Base-by-base conservation (phyloP, 495 filamentous ascomycete species). In the Neurospora sp. region DNA sequence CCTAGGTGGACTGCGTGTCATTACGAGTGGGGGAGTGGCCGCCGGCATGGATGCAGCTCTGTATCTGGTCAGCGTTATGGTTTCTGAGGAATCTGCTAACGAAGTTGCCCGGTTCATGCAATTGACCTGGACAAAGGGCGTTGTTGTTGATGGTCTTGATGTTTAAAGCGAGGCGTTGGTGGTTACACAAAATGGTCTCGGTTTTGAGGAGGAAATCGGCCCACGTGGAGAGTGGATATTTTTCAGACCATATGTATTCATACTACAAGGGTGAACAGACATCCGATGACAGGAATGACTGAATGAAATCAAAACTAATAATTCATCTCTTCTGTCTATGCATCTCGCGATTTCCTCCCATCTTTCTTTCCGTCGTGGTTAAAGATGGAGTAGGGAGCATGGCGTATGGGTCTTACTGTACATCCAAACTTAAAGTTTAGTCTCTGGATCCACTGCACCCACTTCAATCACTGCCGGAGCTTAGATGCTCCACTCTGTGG, bases 11-110 rank as follows among this genome's bases (percentile, higher is more conserved):
- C 86, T 94, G 78, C 86, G 90, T 74, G 87, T 96, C 61, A 88
- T 96, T 74, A 95, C 93, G 41, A 86, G 85, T 79, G 92, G 92
- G 71, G 93, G 93, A 69, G 84, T 93, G 70, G 90, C 89, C 74
- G 88, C 89, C 78, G 93, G 93, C 73, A 81, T 95, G 40, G 93
- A 96, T 84, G 93, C 92, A 22, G 83, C 88, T 72, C 82, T 94
- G 81, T 93, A 94, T 83, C 82, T 96, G 75, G 90, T 95, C 69
- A 90, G 88, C 81, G 89, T 89, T 70, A 82, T 94, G 79, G 89
- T 93, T 27, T 87, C 85, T 14, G 84, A 90, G 74, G 91, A 92
- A 27, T 82, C 86, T 59, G 91, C 91, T 35, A 84, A 88, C 37
- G 89, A 93, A 83, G 89, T 91, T 59, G 89, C 90, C 39, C 84